These are phyloP conservation scores for Sistotremastrum suecicum DNA, from an alignment of 768 basidiomycete species.

Conservation along the genomic window DNA sequence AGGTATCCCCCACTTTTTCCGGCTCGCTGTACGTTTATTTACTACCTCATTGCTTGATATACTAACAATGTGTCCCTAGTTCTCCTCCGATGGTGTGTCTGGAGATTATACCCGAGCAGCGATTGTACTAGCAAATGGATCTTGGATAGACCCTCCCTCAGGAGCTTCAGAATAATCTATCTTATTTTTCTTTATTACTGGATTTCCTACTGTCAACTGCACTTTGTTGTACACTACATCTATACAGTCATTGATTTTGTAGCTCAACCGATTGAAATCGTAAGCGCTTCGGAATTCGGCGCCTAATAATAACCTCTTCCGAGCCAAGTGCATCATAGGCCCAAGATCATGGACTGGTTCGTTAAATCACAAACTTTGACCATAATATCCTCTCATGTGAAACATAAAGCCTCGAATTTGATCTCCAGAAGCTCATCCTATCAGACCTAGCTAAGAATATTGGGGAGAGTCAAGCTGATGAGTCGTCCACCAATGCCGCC, in stretches of 20 bases:
- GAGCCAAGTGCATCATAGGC: not conserved
- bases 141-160: constrained; percentile 59
- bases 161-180: constrained; percentile 37
- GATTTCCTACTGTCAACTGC: not conserved
- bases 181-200: not conserved
- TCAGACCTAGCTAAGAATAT: constrained; percentile 56
- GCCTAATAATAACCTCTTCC: not conserved
- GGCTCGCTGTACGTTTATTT: constrained; percentile 49
- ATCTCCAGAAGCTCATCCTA: constrained; percentile 62
- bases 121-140: constrained; percentile 63
- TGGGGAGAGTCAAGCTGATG: constrained; percentile 27
- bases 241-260: not conserved
- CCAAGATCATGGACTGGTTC: constrained; percentile 34
- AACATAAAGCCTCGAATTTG: constrained; percentile 50
- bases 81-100: constrained; percentile 12
- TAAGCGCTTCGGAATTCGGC: not conserved
- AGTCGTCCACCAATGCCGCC: constrained; percentile 26
- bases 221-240: not conserved
- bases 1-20: constrained; percentile 60
- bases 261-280: no score
- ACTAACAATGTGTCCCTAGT: constrained; percentile 10
- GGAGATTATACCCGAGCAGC: constrained; percentile 79
- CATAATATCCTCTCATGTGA: constrained; percentile 1
- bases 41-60: not conserved
- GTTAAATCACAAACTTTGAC: constrained; percentile 7